Conservation (phyloP, 2,329 filamentous ascomycete species). For the Pseudopyrenochaeta lycopersici region DNA sequence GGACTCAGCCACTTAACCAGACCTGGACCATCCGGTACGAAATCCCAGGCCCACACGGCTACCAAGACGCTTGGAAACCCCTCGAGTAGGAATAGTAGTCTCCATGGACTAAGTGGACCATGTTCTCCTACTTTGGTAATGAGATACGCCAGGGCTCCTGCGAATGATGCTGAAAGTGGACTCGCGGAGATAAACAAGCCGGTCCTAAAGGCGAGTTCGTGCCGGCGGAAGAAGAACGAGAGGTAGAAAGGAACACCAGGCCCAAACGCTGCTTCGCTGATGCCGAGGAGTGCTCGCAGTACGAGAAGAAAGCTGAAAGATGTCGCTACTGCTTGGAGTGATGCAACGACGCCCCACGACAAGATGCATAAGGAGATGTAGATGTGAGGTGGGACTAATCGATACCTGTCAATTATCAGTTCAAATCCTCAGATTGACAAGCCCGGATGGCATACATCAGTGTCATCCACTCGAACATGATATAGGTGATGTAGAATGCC, state of each 20-base stretch:
- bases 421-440: background rate
- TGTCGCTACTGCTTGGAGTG: constrained; percentile 66
- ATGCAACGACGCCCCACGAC: constrained; percentile 81
- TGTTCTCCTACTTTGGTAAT: constrained; percentile 74
- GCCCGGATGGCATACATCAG: constrained; percentile 55
- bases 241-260: constrained; percentile 72
- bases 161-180: constrained; percentile 71
- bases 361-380: constrained; percentile 72
- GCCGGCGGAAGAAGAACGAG: constrained; percentile 68
- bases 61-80: constrained; percentile 84
- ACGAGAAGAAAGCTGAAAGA: constrained; percentile 65
- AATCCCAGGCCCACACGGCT: constrained; percentile 75
- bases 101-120: constrained; percentile 80
- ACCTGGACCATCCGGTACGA: constrained; percentile 78
- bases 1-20: constrained; percentile 53
- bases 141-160: constrained; percentile 79
- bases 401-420: constrained; percentile 53
- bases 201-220: constrained; percentile 84
- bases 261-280: constrained; percentile 69
- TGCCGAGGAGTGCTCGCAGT: constrained; percentile 66
- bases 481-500: constrained; percentile 70
- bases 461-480: constrained; percentile 73
- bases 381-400: constrained; percentile 67
- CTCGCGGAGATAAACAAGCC: constrained; percentile 85
- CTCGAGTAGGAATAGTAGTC: constrained; percentile 84